Percentiles rank a stretch among this genome's conserved stretches.
These are phyloP conservation scores for Eremothecium sinecaudum DNA, from an alignment of 1,139 yeast species.

Conservation along the genomic window DNA sequence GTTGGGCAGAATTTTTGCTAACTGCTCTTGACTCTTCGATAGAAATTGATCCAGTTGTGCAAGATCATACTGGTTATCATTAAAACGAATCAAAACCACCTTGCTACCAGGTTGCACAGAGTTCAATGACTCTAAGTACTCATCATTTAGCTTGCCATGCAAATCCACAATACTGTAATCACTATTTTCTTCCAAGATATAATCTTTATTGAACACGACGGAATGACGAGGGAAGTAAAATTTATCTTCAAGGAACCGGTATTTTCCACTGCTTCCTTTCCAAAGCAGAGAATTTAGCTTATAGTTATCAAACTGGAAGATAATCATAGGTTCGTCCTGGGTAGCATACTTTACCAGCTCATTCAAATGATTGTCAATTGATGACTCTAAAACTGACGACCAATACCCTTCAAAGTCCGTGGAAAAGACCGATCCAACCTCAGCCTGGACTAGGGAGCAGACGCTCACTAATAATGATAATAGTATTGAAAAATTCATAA, in stretches of 20 bases:
- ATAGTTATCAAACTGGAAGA: constrained; percentile 20
- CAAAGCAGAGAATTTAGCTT: constrained; percentile 14
- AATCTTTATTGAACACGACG: not conserved
- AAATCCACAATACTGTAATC: constrained; percentile 10
- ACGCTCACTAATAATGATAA: too few species aligned
- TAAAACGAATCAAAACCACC: constrained; percentile 20
- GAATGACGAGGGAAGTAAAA: not conserved
- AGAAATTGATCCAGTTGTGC: constrained; percentile 20
- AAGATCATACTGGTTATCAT: constrained; percentile 16
- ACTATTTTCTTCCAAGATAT: not conserved
- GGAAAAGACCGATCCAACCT: constrained; percentile 4
- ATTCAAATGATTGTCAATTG: constrained; percentile 3
- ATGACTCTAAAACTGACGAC: constrained; percentile 1
- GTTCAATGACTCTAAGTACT: constrained; percentile 16
- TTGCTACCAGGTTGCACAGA: constrained; percentile 13
- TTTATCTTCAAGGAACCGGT: constrained; percentile 13
- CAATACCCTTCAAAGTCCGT: constrained; percentile 6
- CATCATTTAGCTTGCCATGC: constrained; percentile 14
- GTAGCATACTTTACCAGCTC: constrained; percentile 8
- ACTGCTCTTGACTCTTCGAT: constrained; percentile 17
- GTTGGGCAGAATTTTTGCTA: constrained; percentile 17
- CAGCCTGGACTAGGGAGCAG: too few species aligned
- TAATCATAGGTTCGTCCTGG: constrained; percentile 17
- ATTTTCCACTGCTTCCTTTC: constrained; percentile 7
- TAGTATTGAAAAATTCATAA: too few species aligned